Conservation (phyloP, 257 asterid genomes). For the Solanum piurae region DNA sequence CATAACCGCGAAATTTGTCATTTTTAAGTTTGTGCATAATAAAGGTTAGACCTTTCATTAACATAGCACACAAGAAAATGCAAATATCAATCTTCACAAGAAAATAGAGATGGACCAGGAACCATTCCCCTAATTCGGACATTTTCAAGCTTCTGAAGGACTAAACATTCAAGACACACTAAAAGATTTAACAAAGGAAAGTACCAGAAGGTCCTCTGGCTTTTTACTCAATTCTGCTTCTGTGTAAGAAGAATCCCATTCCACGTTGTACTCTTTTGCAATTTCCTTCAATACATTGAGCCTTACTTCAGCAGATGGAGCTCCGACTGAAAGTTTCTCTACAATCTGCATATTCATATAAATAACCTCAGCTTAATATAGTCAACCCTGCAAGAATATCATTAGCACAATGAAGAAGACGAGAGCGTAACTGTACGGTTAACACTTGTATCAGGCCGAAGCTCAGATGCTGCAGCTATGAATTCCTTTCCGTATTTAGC, state of each 20-base stretch:
- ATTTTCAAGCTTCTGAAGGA: background rate
- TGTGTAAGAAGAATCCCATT: constrained; percentile 71
- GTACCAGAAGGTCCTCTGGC: constrained; percentile 93
- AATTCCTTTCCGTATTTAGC: constrained; percentile 93
- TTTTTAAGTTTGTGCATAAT: background rate
- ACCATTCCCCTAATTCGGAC: background rate
- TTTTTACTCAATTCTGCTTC: constrained; percentile 65
- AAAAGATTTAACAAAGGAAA: background rate
- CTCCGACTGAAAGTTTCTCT: constrained; percentile 71
- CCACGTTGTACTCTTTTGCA: constrained; percentile 44
- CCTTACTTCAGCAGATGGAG: constrained; percentile 63
- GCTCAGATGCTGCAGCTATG: constrained; percentile 84
- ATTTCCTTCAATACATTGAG: constrained; percentile 67
- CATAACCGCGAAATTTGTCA: background rate
- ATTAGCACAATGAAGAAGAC: background rate
- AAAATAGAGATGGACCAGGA: background rate
- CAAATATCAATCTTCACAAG: background rate
- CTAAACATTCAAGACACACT: background rate
- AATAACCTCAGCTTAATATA: background rate
- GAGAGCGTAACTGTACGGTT: constrained; percentile 69
- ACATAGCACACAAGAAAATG: background rate
- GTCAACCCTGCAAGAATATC: background rate
- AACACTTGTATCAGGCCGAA: constrained; percentile 90
- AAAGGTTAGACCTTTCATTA: background rate
- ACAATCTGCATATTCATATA: constrained; percentile 42